Base-by-base conservation (phyloP, 805 yeast species). In the Pichia eremophila region DNA sequence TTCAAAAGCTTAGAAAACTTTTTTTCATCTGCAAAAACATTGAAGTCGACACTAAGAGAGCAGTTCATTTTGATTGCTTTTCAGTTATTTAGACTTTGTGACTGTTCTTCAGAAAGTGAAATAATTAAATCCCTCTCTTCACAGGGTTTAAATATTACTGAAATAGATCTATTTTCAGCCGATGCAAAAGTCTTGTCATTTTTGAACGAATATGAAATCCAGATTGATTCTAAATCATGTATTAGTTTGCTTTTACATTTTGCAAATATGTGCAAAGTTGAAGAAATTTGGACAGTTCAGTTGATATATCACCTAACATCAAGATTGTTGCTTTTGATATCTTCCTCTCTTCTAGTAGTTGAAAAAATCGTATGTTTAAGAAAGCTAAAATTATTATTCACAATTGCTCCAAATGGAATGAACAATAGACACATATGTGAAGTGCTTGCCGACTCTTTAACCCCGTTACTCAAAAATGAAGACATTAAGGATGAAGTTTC, bases 81-180 rank as follows among this genome's bases (percentile, higher is more conserved):
- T 35, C 70, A 71, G 37, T 54, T 73, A 19, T 43, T 79, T 5
- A 57, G 59, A 22, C 54, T 67, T 22, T 65, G 72, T 15, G 79
- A 78, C 50, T 59, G 70, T 18, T 47, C 56, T 12, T 43, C 50
- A 12, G 57, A 51, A 34, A 4, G 5, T 5, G 35, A 28, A 14
- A 19, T 57, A 14, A 17, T 39, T 17, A 27, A 32, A 7, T 22
- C 37, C 17, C 34, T 8, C 14, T 9, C 19, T 17, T 36, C 35
- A 28, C 19, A 37, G 7, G 29, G 27, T 14, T 27, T 25, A 2
- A 27, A 31, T 8, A 12, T 28, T 8, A 19, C 19, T 17, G 17
- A 14, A 9, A 25, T 19, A 9, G n/a, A 18, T 5, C 12, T 31
- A 10, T 43, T 48, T 47, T n/a, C 34, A 4, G 10, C 18, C 11